phyloP scores from a whole-genome alignment of 2,329 filamentous ascomycete species.

The Blastomyces silverae region DNA sequence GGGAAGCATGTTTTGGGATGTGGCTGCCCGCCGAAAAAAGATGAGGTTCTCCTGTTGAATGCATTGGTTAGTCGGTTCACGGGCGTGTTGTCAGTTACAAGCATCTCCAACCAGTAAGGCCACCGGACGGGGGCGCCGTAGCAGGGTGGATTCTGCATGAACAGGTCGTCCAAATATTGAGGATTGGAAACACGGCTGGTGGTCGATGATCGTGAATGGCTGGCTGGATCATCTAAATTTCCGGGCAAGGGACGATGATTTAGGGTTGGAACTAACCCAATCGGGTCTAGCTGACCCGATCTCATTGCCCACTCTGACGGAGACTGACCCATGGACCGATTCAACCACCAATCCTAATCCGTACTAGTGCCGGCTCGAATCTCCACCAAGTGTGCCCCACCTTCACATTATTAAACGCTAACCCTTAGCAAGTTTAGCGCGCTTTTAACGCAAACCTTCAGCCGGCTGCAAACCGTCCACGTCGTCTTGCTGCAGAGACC shows the following conservation, averaged over 20 bases:
- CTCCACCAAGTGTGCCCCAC: neutral
- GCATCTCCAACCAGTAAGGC: neutral
- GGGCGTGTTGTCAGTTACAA: neutral
- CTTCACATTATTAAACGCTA: neutral
- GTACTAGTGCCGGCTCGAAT: neutral
- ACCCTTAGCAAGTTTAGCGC: neutral
- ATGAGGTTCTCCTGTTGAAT: neutral
- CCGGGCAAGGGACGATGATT: neutral
- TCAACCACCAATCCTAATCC: neutral
- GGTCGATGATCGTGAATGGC: neutral
- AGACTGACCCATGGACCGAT: neutral
- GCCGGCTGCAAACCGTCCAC: neutral
- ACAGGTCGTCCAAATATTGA: slow-evolving; percentile 10
- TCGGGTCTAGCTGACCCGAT: neutral
- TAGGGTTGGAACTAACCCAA: neutral
- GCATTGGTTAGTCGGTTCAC: neutral
- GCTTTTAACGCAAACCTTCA: neutral
- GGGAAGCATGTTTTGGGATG: neutral
- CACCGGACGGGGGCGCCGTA: neutral
- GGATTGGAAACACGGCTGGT: slow-evolving; percentile 4
- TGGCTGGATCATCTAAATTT: slow-evolving; percentile 12
- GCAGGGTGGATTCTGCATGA: neutral
- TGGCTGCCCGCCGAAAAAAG: slow-evolving; percentile 1
- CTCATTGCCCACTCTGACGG: neutral
- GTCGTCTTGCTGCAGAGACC: neutral